These are phyloP conservation scores for Fusarium marasasianum DNA, from an alignment of 2,329 filamentous ascomycete genomes.

Conservation along the genomic window DNA sequence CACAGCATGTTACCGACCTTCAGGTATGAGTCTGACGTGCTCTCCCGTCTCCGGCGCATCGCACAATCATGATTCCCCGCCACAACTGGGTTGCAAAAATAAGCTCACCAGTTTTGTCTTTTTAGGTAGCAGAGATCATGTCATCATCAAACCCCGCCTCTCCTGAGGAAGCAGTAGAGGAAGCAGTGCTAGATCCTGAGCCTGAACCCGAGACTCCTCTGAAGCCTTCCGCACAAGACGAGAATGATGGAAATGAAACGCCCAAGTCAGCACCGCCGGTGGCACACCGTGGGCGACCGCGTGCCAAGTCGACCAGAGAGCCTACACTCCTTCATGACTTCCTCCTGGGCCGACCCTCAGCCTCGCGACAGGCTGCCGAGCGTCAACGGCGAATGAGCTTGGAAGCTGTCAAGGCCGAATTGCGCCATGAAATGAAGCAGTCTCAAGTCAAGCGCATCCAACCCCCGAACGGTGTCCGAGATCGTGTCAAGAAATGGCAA, in stretches of 20 bases:
- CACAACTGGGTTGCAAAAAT: neutral
- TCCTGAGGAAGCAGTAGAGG: conserved; percentile 40
- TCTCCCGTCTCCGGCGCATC: neutral
- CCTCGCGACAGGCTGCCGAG: conserved; percentile 63
- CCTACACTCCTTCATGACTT: conserved; percentile 66
- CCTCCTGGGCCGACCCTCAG: conserved; percentile 64
- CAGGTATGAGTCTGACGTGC: conserved; percentile 32
- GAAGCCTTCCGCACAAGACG: conserved; percentile 21
- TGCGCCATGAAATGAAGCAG: conserved; percentile 65
- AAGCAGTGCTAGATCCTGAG: conserved; percentile 30
- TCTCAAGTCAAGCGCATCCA: conserved; percentile 67
- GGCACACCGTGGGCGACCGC: conserved; percentile 44
- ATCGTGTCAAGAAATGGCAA: conserved; percentile 87
- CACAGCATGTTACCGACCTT: conserved; percentile 43
- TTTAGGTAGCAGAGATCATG: conserved; percentile 41
- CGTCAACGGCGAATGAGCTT: conserved; percentile 65
- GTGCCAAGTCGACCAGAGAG: conserved; percentile 53
- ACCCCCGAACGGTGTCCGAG: conserved; percentile 74
- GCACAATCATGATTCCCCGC: neutral
- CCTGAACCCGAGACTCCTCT: conserved; percentile 31
- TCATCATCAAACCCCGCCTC: conserved; percentile 40
- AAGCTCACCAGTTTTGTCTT: conserved; percentile 25
- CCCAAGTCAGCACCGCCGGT: conserved; percentile 58
- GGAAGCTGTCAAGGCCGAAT: conserved; percentile 65
- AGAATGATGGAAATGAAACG: conserved; percentile 39